These are phyloP conservation scores for Parathielavia hyrcaniae DNA, from an alignment of 495 filamentous ascomycete genomes.

Conservation along the genomic window DNA sequence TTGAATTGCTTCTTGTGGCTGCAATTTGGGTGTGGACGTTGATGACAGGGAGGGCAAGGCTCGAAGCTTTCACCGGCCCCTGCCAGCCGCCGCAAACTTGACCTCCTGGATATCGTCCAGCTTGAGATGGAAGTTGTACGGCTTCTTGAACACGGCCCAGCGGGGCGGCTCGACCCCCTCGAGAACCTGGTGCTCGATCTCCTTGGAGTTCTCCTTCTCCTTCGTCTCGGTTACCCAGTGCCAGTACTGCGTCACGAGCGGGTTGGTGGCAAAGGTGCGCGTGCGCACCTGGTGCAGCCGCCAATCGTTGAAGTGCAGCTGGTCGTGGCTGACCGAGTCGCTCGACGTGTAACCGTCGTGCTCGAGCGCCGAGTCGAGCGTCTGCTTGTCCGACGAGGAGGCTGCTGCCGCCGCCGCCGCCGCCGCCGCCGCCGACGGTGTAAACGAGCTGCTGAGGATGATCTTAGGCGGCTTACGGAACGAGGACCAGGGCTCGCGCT, in stretches of 20 bases:
- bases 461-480: neutral
- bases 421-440: neutral
- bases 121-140: conserved; percentile 40
- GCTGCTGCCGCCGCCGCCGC: too few relatives aligned
- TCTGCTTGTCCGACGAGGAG: neutral
- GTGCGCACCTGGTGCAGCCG: conserved; percentile 45
- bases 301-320: conserved; percentile 40
- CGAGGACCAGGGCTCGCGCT: too few relatives aligned
- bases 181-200: conserved; percentile 47
- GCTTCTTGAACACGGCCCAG: conserved; percentile 44
- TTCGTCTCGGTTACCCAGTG: conserved; percentile 34
- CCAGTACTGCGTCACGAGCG: conserved; percentile 45
- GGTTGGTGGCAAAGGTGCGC: conserved; percentile 32
- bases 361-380: conserved; percentile 17
- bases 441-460: conserved; percentile 2
- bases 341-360: conserved; percentile 41
- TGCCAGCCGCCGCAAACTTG: conserved; percentile 31
- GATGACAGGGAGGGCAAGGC: too few relatives aligned
- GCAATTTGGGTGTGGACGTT: too few relatives aligned
- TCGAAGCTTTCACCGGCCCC: too few relatives aligned
- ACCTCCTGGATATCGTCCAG: conserved; percentile 38
- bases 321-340: conserved; percentile 38
- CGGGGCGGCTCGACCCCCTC: conserved; percentile 34
- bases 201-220: neutral
- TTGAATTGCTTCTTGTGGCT: too few relatives aligned